Evolutionary conservation across 1,284 basidiomycete genomes (phyloP), one percentile per base, ranked within the genome.

Genomic region (Sutorius eximius): DNA sequence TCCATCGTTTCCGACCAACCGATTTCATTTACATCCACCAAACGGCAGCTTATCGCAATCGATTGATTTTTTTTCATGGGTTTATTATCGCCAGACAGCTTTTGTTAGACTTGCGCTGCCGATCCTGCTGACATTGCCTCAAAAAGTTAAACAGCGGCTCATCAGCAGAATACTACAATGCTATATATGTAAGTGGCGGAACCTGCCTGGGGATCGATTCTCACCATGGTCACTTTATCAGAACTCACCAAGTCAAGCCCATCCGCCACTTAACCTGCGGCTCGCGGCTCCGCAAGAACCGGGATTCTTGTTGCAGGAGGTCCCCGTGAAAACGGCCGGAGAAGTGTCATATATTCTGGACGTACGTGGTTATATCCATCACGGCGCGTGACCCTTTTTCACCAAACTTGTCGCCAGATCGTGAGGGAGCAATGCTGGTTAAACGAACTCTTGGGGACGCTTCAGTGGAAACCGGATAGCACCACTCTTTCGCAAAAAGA

Each of bases 371-470:
- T 18, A 16, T 43, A 43, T 27, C 22, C 50, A 51, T 41, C 20
- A 47, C 18, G 42, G 34, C 52, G 36, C 44, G 45, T 32, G 5
- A 36, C 34, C 32, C 41, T 53, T 45, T 20, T 33, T 48, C 46
- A 18, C 18, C 37, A 33, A 30, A n/a, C 58, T 51, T 33, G 1
- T 49, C 53, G 33, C 30, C 51, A 89, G 87, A 80, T 91, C 61
- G 86, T 90, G 2, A 78, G 79, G 55, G 88, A 89, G 56, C 88
- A 91, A 70, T 87, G 85, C 61, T 91, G 88, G 88, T 65, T 91
- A 16, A 91, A 91, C 64, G 86, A 86, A 61, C 77, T 78, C 18
- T 68, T 91, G 22, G 63, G 73, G 9, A 76, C 78, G 42, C 81
- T 80, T 38, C 69, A 79, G 12, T 91, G 88, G 88, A 67, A 71